Base-by-base conservation (phyloP, 805 yeast species). In the Lachancea sp. region DNA sequence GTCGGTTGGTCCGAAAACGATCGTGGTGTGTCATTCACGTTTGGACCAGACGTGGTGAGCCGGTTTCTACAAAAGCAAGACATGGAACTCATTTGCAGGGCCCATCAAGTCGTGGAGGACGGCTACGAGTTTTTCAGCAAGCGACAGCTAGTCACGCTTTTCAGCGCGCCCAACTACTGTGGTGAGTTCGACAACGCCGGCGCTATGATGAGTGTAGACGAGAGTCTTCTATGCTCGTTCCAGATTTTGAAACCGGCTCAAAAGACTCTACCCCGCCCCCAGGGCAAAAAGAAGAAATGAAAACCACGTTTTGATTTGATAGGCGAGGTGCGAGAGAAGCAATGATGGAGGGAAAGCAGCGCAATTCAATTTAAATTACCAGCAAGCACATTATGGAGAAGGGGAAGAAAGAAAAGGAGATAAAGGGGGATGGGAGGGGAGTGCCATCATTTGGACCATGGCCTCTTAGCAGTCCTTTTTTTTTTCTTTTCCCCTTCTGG, bases 161-260 rank as follows among this genome's bases (percentile, higher is more conserved):
- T 91, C 66, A 82, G 93, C 44, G 99, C 99, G 47, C 99, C 99
- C 57, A 93, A 93, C 70, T 90, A 90, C 67, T 93, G 98, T 77
- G 99, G 99, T 59, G 98, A 93, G 69, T 91, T 91, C 65, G 99
- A 91, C 69, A 91, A 91, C 63, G 97, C 98, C 2, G 99, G 98
- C 62, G 99, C 99, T 35, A 93, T 93, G 98, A 91, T 91, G 99
- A 81, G 95, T 60, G 98, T 91, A 47, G 98, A 93, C 68, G 98
- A 93, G 71, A 82, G 91, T 67, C 77, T 91, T 61, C 75, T 91
- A 59, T 91, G 99, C 73, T 90, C 97, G 15, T 91, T 91, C 81
- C 93, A 85, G 69, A 93, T 91, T 60, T 79, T 91, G 67, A 93
- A 93, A 70, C 99, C 99, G 26, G 97, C 99, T 42, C 98, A 93